Evolutionary conservation across 495 filamentous ascomycete genomes (phyloP).

Genomic region (Pyronema omphalodes): DNA sequence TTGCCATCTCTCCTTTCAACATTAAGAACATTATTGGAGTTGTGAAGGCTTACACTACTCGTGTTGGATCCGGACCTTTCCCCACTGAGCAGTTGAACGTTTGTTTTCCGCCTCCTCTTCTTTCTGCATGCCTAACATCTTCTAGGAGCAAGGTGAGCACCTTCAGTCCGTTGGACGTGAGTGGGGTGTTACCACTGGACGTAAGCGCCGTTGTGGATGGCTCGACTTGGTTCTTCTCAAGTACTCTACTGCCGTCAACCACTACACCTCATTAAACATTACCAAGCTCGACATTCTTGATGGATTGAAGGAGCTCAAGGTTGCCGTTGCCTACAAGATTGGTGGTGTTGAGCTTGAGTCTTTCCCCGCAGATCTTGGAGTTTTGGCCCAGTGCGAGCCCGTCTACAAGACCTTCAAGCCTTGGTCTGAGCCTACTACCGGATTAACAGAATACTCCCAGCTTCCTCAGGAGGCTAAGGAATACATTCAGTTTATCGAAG

Average conservation of each 20-base stretch:
- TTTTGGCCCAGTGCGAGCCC: constrained; percentile 39
- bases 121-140: background rate
- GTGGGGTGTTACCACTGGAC: constrained; percentile 70
- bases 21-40: constrained; percentile 60
- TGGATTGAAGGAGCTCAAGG: constrained; percentile 60
- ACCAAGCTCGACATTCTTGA: constrained; percentile 85
- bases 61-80: constrained; percentile 67
- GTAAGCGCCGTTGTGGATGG: constrained; percentile 73
- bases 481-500: constrained; percentile 64
- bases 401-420: constrained; percentile 60
- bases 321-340: constrained; percentile 52
- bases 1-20: constrained; percentile 36
- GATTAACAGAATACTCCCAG: constrained; percentile 38
- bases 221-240: constrained; percentile 75
- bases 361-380: constrained; percentile 53
- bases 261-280: constrained; percentile 60
- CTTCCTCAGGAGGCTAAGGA: constrained; percentile 55
- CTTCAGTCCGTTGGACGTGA: constrained; percentile 46
- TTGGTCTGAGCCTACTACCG: constrained; percentile 55
- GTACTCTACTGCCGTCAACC: constrained; percentile 51
- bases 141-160: constrained; percentile 37
- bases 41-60: constrained; percentile 64
- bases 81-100: constrained; percentile 60
- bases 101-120: background rate
- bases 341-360: constrained; percentile 35